These are phyloP conservation scores for Xylaria cubensis DNA, from an alignment of 495 filamentous ascomycete genomes.

Conservation along the genomic window DNA sequence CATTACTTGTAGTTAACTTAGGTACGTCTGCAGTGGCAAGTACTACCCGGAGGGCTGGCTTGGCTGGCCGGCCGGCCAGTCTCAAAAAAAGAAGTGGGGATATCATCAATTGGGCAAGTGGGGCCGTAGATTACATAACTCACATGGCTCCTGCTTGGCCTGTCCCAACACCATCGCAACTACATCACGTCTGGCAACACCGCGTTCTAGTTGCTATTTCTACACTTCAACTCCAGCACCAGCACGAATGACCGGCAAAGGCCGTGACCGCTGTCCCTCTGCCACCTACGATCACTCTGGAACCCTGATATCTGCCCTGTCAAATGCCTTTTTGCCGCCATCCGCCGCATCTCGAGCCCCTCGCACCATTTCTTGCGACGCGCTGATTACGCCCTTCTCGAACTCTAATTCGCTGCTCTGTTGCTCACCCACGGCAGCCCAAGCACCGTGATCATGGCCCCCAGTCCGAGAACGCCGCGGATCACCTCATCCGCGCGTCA, in stretches of 20 bases:
- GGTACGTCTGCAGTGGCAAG: neutral
- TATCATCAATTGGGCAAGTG: conserved; percentile 27
- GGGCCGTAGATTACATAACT: conserved; percentile 30
- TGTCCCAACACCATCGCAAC: conserved; percentile 29
- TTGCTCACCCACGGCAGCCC: conserved; percentile 32
- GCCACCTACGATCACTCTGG: neutral
- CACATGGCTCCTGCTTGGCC: conserved; percentile 21
- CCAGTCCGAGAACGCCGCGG: conserved; percentile 51
- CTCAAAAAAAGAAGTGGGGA: conserved; percentile 21
- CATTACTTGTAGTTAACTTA: no score
- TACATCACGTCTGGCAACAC: conserved; percentile 29
- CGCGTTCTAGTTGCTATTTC: conserved; percentile 20
- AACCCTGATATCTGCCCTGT: conserved; percentile 28
- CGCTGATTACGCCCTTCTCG: conserved; percentile 37
- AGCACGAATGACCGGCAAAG: conserved; percentile 27
- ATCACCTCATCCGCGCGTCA: conserved; percentile 48
- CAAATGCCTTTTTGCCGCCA: conserved; percentile 44
- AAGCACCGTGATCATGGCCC: conserved; percentile 45
- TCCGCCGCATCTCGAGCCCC: conserved; percentile 37
- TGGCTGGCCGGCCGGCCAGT: conserved; percentile 8
- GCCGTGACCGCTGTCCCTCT: neutral
- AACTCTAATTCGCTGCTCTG: conserved; percentile 34
- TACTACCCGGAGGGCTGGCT: neutral
- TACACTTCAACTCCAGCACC: neutral
- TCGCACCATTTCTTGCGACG: conserved; percentile 44